A percentile compares a stretch with the other conserved stretches of the same genome.
Evolutionary conservation across 2,329 filamentous ascomycete species (phyloP).

Genomic region (Penicillium sp.): DNA sequence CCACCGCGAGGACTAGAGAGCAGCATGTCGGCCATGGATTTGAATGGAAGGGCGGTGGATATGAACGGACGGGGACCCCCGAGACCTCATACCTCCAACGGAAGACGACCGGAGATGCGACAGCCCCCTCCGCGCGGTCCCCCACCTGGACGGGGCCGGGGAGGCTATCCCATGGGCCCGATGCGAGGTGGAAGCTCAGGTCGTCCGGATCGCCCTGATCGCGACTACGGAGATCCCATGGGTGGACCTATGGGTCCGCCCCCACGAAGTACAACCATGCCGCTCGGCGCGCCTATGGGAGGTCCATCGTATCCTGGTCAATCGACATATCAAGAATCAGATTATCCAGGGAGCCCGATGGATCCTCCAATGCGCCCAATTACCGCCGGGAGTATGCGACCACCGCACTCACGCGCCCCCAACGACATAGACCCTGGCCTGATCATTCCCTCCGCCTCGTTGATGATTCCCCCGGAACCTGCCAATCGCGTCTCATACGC

Average conservation of each 20-base stretch:
- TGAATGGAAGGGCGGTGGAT: conserved; percentile 38
- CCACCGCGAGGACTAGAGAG: conserved; percentile 38
- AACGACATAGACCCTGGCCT: conserved; percentile 24
- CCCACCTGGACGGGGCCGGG: conserved; percentile 23
- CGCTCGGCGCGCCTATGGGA: conserved; percentile 17
- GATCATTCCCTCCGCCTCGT: conserved; percentile 11
- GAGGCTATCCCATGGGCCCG: conserved; percentile 26
- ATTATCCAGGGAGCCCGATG: conserved; percentile 16
- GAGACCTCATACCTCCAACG: conserved; percentile 42
- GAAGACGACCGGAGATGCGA: conserved; percentile 32
- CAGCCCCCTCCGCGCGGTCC: conserved; percentile 28
- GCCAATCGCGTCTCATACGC: conserved; percentile 25
- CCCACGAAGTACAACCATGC: conserved; percentile 42
- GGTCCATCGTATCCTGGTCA: conserved; percentile 39
- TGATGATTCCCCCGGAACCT: conserved; percentile 24
- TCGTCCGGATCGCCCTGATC: conserved; percentile 24
- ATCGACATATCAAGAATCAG: conserved; percentile 34
- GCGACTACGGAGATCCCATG: conserved; percentile 29
- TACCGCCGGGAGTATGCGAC: conserved; percentile 27
- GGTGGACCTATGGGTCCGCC: conserved; percentile 28
- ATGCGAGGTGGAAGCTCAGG: conserved; percentile 30
- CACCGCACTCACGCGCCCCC: conserved; percentile 24
- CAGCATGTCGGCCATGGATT: conserved; percentile 42
- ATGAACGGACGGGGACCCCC: conserved; percentile 32
- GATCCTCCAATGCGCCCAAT: conserved; percentile 27